Conservation (phyloP, 176 grass and related monocot genomes). For the Urochloa ruziziensis region DNA sequence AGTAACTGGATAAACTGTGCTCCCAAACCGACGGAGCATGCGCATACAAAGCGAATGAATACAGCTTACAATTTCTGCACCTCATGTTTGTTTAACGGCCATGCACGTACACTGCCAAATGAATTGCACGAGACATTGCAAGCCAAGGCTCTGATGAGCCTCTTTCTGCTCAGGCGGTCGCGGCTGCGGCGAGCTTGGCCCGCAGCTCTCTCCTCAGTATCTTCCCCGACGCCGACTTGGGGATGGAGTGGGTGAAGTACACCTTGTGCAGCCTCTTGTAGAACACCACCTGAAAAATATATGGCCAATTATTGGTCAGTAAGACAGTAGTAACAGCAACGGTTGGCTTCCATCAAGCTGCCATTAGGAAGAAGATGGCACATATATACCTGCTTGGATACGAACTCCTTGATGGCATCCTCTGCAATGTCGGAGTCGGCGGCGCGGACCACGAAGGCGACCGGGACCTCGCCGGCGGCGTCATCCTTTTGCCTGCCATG, state of each 20-base stretch:
- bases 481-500: slow-evolving; percentile 77
- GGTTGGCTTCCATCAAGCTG: background rate
- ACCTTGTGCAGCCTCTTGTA: slow-evolving; percentile 93
- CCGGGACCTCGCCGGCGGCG: slow-evolving; percentile 82
- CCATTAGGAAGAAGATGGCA: background rate
- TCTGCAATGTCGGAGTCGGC: slow-evolving; percentile 57
- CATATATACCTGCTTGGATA: slow-evolving; percentile 71
- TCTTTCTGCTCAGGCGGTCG: background rate
- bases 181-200: slow-evolving; percentile 46
- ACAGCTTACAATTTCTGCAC: background rate
- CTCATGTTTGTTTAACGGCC: background rate
- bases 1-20: background rate
- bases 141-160: background rate
- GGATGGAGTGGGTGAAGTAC: slow-evolving; percentile 77
- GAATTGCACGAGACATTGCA: background rate
- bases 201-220: slow-evolving; percentile 87
- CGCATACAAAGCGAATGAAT: background rate
- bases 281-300: slow-evolving; percentile 80
- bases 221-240: slow-evolving; percentile 84
- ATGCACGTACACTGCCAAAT: background rate
- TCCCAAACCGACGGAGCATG: background rate
- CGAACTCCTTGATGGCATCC: slow-evolving; percentile 79
- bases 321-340: background rate
- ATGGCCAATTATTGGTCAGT: too few species aligned
- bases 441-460: slow-evolving; percentile 76